phyloP scores from a whole-genome alignment of 2,329 filamentous ascomycete genomes.

The Aspergillus sp. region DNA sequence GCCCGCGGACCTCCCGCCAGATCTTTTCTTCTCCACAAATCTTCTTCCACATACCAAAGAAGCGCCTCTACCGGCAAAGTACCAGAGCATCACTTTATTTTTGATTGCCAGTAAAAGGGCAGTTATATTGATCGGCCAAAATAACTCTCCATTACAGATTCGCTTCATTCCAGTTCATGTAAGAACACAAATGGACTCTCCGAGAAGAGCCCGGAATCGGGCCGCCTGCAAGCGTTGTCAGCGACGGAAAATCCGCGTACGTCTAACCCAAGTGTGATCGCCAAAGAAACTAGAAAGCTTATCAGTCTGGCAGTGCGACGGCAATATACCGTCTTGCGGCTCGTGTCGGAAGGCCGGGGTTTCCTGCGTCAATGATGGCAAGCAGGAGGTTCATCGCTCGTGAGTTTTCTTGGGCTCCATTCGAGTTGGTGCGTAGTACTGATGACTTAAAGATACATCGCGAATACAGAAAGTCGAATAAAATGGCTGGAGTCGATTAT shows the following conservation, averaged over 20 bases:
- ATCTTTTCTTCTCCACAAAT: neutral
- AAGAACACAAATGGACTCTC: constrained; percentile 23
- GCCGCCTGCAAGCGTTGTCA: constrained; percentile 44
- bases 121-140: neutral
- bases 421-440: neutral
- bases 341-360: constrained; percentile 46
- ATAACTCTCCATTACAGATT: neutral
- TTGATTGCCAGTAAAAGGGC: neutral
- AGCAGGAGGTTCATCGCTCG: constrained; percentile 46
- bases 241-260: constrained; percentile 51
- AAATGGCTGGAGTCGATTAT: constrained; percentile 51
- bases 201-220: constrained; percentile 30
- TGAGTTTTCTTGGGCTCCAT: constrained; percentile 19
- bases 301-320: constrained; percentile 42
- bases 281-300: constrained; percentile 5
- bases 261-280: constrained; percentile 9
- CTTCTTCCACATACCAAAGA: neutral
- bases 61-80: neutral
- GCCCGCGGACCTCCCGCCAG: neutral
- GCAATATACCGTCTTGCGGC: constrained; percentile 43
- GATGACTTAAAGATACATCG: constrained; percentile 29
- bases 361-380: constrained; percentile 48
- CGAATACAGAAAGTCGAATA: constrained; percentile 43
- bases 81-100: neutral
- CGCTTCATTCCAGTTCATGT: neutral